Evolutionary conservation across 2,329 filamentous ascomycete genomes (phyloP).

Genomic region (Tolypocladium paradoxum): DNA sequence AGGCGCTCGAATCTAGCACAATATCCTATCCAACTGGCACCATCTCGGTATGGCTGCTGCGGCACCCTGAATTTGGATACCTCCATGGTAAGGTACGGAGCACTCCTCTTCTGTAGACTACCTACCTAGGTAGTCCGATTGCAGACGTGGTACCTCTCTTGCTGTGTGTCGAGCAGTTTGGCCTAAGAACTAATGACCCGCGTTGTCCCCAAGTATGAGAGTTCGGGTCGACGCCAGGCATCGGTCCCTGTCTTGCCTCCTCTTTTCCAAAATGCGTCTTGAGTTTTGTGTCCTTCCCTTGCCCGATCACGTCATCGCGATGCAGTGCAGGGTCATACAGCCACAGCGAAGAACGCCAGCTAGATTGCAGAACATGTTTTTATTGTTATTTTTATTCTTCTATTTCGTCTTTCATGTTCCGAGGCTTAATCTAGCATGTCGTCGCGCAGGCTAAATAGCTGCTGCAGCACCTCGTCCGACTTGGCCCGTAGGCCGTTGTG

Average conservation of each 20-base stretch:
- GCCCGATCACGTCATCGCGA: not conserved
- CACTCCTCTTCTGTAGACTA: not conserved
- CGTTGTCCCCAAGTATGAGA: not conserved
- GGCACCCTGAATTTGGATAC: not conserved
- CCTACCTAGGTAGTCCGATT: not conserved
- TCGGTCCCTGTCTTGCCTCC: no score
- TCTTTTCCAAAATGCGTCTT: no score
- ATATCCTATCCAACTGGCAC: not conserved
- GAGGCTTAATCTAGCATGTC: conserved; percentile 42
- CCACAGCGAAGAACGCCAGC: no score
- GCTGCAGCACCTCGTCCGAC: conserved; percentile 64
- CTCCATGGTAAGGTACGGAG: not conserved
- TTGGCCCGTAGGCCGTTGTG: conserved; percentile 71
- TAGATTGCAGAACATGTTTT: not conserved
- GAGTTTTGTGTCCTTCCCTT: no score
- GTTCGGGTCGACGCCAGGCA: not conserved
- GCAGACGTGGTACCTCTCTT: not conserved
- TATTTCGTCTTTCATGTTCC: not conserved
- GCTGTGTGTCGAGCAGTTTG: no score
- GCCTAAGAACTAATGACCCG: no score
- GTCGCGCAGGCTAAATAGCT: conserved; percentile 69
- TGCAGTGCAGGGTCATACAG: not conserved
- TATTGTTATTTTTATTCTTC: not conserved
- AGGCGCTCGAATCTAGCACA: no score
- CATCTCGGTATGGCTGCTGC: not conserved